Base-by-base conservation (phyloP, 352 stramenopile species). In the Pythium dissimile region DNA sequence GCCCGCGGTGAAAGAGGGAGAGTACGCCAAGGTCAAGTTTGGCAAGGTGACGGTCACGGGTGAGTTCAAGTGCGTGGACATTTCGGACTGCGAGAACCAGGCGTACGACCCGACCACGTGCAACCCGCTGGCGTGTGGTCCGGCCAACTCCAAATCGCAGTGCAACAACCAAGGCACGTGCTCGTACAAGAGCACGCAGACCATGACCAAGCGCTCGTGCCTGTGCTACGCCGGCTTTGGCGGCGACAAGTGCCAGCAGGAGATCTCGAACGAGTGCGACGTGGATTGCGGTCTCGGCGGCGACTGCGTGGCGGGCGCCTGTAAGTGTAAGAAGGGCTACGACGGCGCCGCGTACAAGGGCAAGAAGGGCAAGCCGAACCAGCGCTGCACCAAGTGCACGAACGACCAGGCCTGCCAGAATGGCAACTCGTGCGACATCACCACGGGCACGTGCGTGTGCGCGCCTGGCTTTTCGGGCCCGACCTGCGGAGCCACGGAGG, bases 1-100 rank as follows among this genome's bases (percentile, higher is more conserved):
- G 13, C 53, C 53, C 4, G 72, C 64, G 15, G 71, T 55, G 3
- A 64, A 65, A 11, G 56, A 60, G 13, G 66, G 53, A 41, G 46
- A 47, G 20, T 81, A 83, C 61, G 82, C 69, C 24, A 82, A 75
- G 28, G 72, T 84, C 38, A 82, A 62, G 23, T 76, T 93, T 57
- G 55, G 53, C 37, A 85, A 77, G 45, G 64, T 72, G 32, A 66
- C 59, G 21, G 70, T 93, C 27, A 80, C 52, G 2, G 83, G 83
- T 1, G 51, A 86, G 26, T 74, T 71, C 42, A 63, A 53, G 38
- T 81, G 72, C 26, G 62, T 75, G n/a, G 69, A 77, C 18, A 34
- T 77, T 18, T 73, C 66, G 15, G 72, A 80, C 47, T 80, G 72
- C 56, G 69, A 54, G 21, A 70, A 73, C 31, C 39, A 78, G 52